Evolutionary conservation across 495 filamentous ascomycete genomes (phyloP).

Genomic region (Penicillium odoratum): DNA sequence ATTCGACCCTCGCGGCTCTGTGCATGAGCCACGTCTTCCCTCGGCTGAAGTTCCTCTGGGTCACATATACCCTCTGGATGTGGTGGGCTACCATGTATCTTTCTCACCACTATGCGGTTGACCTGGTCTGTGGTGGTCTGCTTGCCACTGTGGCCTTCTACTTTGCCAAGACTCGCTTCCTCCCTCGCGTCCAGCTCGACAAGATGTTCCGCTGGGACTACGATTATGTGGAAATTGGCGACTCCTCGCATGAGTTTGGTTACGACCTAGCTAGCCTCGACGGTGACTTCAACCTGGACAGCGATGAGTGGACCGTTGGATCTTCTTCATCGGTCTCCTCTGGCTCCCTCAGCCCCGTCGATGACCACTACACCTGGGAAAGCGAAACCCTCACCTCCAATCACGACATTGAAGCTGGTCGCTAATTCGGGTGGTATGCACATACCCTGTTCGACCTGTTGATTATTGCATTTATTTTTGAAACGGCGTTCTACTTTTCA

Average conservation of each 20-base stretch:
- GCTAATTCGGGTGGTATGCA: conserved; percentile 32
- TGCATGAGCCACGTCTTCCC: conserved; percentile 93
- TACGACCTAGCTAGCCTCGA: conserved; percentile 59
- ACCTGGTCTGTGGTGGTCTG: conserved; percentile 82
- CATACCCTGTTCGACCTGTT: conserved; percentile 27
- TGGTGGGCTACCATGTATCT: conserved; percentile 99
- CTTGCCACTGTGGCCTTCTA: conserved; percentile 79
- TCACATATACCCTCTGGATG: conserved; percentile 83
- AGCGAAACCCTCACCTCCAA: conserved; percentile 58
- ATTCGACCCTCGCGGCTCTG: conserved; percentile 83
- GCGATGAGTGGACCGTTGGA: conserved; percentile 72
- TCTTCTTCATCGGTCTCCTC: conserved; percentile 70
- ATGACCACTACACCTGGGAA: conserved; percentile 64
- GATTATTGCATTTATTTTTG: conserved; percentile 32
- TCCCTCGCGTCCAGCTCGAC: conserved; percentile 76
- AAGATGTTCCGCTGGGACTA: conserved; percentile 94
- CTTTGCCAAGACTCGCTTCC: conserved; percentile 72
- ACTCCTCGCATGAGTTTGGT: conserved; percentile 51
- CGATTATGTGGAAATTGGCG: conserved; percentile 85
- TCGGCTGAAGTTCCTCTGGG: conserved; percentile 68
- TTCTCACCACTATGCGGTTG: conserved; percentile 93
- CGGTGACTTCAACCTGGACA: conserved; percentile 57
- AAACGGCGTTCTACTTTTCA: conserved; percentile 41
- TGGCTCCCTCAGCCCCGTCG: conserved; percentile 60
- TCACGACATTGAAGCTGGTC: conserved; percentile 52